These are phyloP conservation scores for Paramarasmius palmivorus DNA, from an alignment of 1,284 basidiomycete genomes.

Conservation along the genomic window DNA sequence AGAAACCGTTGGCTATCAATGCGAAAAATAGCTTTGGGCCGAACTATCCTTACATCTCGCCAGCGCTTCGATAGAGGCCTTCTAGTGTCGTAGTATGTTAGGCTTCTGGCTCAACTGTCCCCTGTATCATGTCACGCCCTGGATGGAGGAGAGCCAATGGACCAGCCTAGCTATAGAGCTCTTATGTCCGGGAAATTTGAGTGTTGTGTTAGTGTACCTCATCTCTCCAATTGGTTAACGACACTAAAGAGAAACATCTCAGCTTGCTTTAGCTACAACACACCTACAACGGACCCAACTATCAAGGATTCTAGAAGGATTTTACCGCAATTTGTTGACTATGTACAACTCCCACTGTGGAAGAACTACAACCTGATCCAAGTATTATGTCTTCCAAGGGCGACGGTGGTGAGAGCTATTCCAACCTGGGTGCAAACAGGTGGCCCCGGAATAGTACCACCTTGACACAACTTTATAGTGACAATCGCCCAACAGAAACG, in stretches of 20 bases:
- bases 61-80: constrained; percentile 54
- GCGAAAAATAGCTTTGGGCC: constrained; percentile 69
- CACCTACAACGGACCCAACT: constrained; percentile 70
- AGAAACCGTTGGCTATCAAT: constrained; percentile 62
- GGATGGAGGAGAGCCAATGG: constrained; percentile 88
- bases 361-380: constrained; percentile 64
- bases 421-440: constrained; percentile 92
- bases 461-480: constrained; percentile 7
- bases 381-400: constrained; percentile 23
- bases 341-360: constrained; percentile 91
- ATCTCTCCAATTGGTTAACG: constrained; percentile 3
- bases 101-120: constrained; percentile 80
- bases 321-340: constrained; percentile 91
- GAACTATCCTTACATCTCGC: constrained; percentile 88
- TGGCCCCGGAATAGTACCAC: constrained; percentile 28
- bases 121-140: constrained; percentile 73
- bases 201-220: constrained; percentile 57
- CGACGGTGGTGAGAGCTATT: constrained; percentile 60
- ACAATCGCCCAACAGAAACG: constrained; percentile 68
- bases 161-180: constrained; percentile 91
- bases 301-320: constrained; percentile 89
- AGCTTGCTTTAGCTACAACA: constrained; percentile 78
- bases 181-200: constrained; percentile 88
- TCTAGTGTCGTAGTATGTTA: constrained; percentile 77
- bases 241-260: constrained; percentile 18